Percentiles rank a stretch among this genome's conserved stretches.
Evolutionary conservation across 352 stramenopile species (phyloP).

Genomic region (Phytophthora fragariaefolia): DNA sequence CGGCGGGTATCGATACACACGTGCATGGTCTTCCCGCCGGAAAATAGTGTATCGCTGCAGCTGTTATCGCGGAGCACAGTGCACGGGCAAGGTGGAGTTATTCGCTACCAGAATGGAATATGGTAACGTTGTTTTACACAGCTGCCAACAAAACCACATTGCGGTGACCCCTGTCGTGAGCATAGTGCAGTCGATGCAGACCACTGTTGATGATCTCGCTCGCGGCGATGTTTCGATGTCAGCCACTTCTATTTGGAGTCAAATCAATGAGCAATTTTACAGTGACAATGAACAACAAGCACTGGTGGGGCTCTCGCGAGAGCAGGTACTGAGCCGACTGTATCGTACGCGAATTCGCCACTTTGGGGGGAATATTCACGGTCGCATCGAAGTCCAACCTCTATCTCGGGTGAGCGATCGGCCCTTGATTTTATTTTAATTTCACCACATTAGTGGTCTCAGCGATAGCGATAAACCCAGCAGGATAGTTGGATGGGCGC

Average conservation of each 20-base stretch:
- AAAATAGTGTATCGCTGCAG: neutral
- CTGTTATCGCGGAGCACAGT: neutral
- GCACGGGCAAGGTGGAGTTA: conserved; percentile 1
- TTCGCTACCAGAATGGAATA: neutral
- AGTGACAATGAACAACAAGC: neutral
- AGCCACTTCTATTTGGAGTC: neutral
- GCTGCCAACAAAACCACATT: neutral
- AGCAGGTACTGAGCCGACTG: neutral
- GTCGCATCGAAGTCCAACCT: neutral
- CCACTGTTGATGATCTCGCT: neutral
- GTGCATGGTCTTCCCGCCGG: neutral
- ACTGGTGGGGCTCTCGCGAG: neutral
- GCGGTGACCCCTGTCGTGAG: neutral
- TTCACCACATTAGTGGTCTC: neutral
- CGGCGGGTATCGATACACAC: neutral
- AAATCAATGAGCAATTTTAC: neutral
- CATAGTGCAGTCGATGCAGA: neutral
- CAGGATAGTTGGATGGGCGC: conserved; percentile 29
- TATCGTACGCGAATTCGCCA: neutral
- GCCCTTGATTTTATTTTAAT: neutral
- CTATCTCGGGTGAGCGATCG: neutral
- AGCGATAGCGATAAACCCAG: neutral
- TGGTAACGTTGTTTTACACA: neutral
- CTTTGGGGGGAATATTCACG: conserved; percentile 3
- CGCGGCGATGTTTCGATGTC: neutral